These are phyloP conservation scores for Amesomyces nigricolor DNA, from an alignment of 2,329 filamentous ascomycete species.

Conservation along the genomic window DNA sequence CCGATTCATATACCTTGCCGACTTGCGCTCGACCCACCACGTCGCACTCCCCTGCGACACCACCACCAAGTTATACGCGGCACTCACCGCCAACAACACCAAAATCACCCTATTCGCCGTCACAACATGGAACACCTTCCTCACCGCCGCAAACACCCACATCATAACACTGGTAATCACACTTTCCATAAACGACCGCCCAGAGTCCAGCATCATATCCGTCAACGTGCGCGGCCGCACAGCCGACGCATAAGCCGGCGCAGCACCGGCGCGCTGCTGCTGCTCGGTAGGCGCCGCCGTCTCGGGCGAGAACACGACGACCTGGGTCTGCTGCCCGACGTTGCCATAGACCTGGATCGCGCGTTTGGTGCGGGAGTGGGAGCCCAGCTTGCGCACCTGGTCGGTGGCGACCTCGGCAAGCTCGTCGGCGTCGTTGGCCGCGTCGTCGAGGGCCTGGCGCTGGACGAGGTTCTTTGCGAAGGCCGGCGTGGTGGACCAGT, in stretches of 20 bases:
- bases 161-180: constrained; percentile 71
- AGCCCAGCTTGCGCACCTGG: constrained; percentile 68
- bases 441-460: constrained; percentile 69
- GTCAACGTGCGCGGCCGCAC: constrained; percentile 59
- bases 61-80: constrained; percentile 67
- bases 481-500: constrained; percentile 68
- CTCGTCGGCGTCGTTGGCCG: constrained; percentile 65
- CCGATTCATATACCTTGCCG: constrained; percentile 72
- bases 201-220: constrained; percentile 65
- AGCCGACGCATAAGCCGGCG: constrained; percentile 42
- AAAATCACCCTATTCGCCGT: constrained; percentile 73
- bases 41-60: constrained; percentile 65
- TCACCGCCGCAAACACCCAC: constrained; percentile 63
- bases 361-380: constrained; percentile 68
- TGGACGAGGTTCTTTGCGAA: constrained; percentile 58
- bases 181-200: constrained; percentile 68
- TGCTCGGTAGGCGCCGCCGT: constrained; percentile 30
- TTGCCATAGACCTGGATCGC: constrained; percentile 75
- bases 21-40: constrained; percentile 83
- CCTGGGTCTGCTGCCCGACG: constrained; percentile 62
- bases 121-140: constrained; percentile 60
- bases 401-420: constrained; percentile 71
- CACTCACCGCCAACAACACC: constrained; percentile 60
- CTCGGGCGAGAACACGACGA: constrained; percentile 54
- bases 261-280: constrained; percentile 38